Evolutionary conservation across 768 basidiomycete genomes (phyloP).

Genomic region (Myochromella boudieri): DNA sequence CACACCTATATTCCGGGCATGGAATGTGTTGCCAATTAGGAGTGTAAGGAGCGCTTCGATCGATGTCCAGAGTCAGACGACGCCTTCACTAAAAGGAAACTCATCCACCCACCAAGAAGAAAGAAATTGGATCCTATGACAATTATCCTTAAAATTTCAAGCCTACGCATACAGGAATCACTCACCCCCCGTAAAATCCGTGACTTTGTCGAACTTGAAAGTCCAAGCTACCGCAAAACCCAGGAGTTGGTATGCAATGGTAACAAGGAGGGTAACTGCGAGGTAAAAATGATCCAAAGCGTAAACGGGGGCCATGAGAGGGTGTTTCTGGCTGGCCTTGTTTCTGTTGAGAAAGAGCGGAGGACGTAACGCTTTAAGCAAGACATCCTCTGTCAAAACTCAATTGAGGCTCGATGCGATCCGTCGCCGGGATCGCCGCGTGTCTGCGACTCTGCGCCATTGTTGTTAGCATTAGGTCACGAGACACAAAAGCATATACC

Average conservation of each 20-base stretch:
- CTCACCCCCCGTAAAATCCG: slow-evolving; percentile 63
- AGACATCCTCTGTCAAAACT: no score
- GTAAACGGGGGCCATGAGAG: slow-evolving; percentile 42
- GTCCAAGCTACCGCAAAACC: slow-evolving; percentile 72
- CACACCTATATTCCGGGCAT: slow-evolving; percentile 52
- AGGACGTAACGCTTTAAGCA: no score
- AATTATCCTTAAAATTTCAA: not conserved
- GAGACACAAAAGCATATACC: no score
- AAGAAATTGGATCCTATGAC: slow-evolving; percentile 63
- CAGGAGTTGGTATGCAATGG: slow-evolving; percentile 54
- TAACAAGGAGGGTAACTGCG: slow-evolving; percentile 48
- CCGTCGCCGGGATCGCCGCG: no score
- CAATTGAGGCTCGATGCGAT: no score
- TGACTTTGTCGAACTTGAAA: slow-evolving; percentile 72
- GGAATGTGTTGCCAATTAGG: slow-evolving; percentile 59
- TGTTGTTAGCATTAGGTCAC: no score
- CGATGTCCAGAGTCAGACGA: not conserved
- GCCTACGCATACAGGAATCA: slow-evolving; percentile 8
- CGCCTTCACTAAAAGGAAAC: not conserved
- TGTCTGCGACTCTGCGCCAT: no score
- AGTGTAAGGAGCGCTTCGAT: slow-evolving; percentile 57
- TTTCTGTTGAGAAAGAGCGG: no score
- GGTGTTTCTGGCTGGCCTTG: no score
- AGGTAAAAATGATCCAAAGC: slow-evolving; percentile 53
- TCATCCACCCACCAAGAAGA: slow-evolving; percentile 42